Conservation (phyloP, 805 yeast species). For the Suhomyces xylopsoci region DNA sequence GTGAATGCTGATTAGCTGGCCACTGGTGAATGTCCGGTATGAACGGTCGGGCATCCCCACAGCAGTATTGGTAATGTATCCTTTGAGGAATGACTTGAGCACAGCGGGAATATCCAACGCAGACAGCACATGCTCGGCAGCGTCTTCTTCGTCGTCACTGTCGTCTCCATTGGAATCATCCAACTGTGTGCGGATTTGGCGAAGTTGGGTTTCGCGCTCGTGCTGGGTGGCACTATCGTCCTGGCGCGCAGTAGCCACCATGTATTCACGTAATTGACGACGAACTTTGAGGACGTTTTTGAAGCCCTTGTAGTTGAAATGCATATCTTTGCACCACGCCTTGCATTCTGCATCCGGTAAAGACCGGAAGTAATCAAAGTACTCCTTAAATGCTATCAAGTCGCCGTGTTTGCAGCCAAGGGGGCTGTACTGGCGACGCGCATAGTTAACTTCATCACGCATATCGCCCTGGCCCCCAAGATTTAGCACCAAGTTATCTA, state of each 20-base stretch:
- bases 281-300: constrained; percentile 73
- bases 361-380: constrained; percentile 53
- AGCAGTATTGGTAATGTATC: constrained; percentile 86
- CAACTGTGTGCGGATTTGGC: constrained; percentile 23
- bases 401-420: constrained; percentile 80
- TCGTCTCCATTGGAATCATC: constrained; percentile 17
- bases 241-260: constrained; percentile 48
- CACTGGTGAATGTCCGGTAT: constrained; percentile 78
- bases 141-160: constrained; percentile 22
- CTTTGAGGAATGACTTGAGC: constrained; percentile 75
- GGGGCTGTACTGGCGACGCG: constrained; percentile 64
- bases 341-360: constrained; percentile 52
- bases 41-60: constrained; percentile 94
- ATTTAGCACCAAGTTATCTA: constrained; percentile 79
- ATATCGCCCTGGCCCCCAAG: constrained; percentile 65
- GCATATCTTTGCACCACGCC: constrained; percentile 81
- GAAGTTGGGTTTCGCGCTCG: constrained; percentile 26
- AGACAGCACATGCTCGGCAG: constrained; percentile 12
- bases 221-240: constrained; percentile 28
- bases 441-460: constrained; percentile 81
- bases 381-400: constrained; percentile 74
- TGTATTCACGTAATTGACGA: constrained; percentile 68
- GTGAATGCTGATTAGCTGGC: constrained; percentile 83
- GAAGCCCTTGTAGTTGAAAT: constrained; percentile 75
- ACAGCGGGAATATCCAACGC: constrained; percentile 54